Evolutionary conservation across 768 basidiomycete species (phyloP), one percentile per base, ranked within the genome.

Genomic region (Suillus weaverae): DNA sequence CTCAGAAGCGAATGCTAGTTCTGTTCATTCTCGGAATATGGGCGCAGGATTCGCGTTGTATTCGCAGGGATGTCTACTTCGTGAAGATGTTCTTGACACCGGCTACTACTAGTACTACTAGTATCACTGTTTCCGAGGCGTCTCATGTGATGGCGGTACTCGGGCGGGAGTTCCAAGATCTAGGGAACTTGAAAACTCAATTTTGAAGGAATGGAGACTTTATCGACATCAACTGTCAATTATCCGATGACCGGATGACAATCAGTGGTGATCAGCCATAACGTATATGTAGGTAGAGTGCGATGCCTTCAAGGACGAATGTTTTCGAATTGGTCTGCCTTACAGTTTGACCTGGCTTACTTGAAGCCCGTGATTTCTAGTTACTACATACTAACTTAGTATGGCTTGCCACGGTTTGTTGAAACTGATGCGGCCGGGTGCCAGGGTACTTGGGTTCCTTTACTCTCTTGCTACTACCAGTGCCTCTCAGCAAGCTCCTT

Each of bases 181-280:
- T 41, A 8, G 36, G 36, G 57, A 39, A 60, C 38, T 39, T 39
- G 38, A 14, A 39, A 36, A 50, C 13, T 54, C 30, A 43, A 48
- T 36, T 39, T 62, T 55, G 46, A 39, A 16, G 35, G 5, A 33
- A 72, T 72, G 74, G 74, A 70, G 68, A 69, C 73, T 72, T 66
- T 30, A 1, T 18, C 61, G 48, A 33, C 9, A 26, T 26, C 26
- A 26, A 26, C 26, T 26, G 26, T 26, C 26, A 26, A 26, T 26
- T 26, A 2, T 26, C 26, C 26, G 26, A 26, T 26, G 26, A 26
- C 26, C 26, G 26, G 26, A 26, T 26, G 2, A 26, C 26, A 26
- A 26, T 26, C 26, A 26, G 26, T 26, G 26, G 26, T 26, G 26
- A 26, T 1, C 26, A 26, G 26, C 26, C 26, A 26, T 26, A 26